Base-by-base conservation (phyloP, 1,139 yeast species). In the Blastobotrys aristatus region DNA sequence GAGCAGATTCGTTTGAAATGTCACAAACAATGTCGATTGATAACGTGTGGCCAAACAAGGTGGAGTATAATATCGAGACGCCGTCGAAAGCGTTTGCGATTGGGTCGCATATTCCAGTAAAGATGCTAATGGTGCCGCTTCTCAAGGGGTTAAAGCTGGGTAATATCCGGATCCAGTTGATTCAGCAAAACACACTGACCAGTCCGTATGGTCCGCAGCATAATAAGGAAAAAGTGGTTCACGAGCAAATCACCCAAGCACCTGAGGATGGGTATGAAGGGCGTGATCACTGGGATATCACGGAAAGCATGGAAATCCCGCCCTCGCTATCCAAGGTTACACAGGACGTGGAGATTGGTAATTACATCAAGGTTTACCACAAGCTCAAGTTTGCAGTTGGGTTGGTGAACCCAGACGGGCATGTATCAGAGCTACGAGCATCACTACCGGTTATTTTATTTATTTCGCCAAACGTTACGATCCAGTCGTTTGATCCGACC, bases 21-120 rank as follows among this genome's bases (percentile, higher is more conserved):
- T 76, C 94, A 0, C 97, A 92, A 66, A 88, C 97, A 0, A 86
- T 89, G 56, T 89, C 96, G 0, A 95, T 92, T 20, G 96, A 89
- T 61, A 92, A 92, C 63, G 83, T 92, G 0, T 94, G 99, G 99
- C 97, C 98, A 2, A 72, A 79, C 42, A 92, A 92, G 64, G 87
- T 92, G 41, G 97, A 94, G 59, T 92, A 92, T 65, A 79, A 92
- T 1, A 78, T 92, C 48, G 84, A 86, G 51, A 82, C 87, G 8
- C 97, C 97, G 0, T 75, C 90, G 14, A 83, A 86, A 61, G 96
- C 97, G 0, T 78, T 88, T 32, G 95, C 97, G 0, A 81, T 92
- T 37, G 98, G 98, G 1, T 82, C 95, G 0, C 70, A 79, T 0
- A 74, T 86, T 1, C 85, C 88, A 1, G 75, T 92, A 11, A 76